Evolutionary conservation across 2,329 filamentous ascomycete genomes (phyloP).

Genomic region (Fusarium sp.): DNA sequence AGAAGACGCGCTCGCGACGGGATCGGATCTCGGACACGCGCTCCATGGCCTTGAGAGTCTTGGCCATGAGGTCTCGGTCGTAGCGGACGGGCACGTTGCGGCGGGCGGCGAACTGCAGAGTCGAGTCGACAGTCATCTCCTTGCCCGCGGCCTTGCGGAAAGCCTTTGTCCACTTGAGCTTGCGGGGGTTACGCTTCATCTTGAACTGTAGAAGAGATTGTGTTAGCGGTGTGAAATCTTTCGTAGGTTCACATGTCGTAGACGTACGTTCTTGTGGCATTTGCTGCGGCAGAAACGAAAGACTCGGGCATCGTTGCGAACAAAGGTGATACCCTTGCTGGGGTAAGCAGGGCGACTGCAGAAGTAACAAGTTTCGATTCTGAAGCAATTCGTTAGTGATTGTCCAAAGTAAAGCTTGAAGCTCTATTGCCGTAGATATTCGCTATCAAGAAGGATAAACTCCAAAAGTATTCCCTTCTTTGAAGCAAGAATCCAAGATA

Average conservation of each 20-base stretch:
- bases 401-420: constrained; percentile 13
- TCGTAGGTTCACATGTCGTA: constrained; percentile 7
- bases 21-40: constrained; percentile 88
- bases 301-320: constrained; percentile 65
- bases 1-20: constrained; percentile 90
- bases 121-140: constrained; percentile 92
- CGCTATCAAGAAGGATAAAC: background rate
- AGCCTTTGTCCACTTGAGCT: constrained; percentile 97
- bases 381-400: constrained; percentile 44
- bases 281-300: constrained; percentile 74
- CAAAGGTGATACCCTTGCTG: constrained; percentile 69
- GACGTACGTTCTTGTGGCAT: constrained; percentile 71
- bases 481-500: background rate
- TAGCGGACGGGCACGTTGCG: constrained; percentile 97
- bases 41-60: constrained; percentile 93
- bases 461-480: background rate
- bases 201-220: constrained; percentile 73
- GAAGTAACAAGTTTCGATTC: constrained; percentile 64
- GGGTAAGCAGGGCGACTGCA: constrained; percentile 67
- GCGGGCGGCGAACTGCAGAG: constrained; percentile 90
- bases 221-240: constrained; percentile 24
- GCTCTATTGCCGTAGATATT: constrained; percentile 18
- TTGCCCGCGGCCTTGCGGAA: constrained; percentile 87
- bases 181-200: constrained; percentile 98
- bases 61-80: constrained; percentile 90